A percentile compares a stretch with the other conserved stretches of the same genome.
These are phyloP conservation scores for Cryptococcus sp. DNA, from an alignment of 1,284 basidiomycete genomes.

Conservation along the genomic window DNA sequence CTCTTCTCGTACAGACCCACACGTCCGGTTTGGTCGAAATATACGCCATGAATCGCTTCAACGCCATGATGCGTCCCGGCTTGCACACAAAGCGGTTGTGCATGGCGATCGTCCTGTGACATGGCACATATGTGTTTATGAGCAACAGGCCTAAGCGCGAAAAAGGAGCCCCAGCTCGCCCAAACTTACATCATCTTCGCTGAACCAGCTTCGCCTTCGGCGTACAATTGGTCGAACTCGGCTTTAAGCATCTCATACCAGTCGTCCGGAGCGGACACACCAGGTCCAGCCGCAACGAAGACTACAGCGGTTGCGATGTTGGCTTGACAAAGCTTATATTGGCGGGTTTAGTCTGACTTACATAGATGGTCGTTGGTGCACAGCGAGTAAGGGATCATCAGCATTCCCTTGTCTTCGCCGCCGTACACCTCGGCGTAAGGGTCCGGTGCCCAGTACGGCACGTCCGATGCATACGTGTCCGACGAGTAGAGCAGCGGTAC, in stretches of 20 bases:
- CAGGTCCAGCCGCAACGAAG: conserved; percentile 28
- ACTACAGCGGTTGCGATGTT: conserved; percentile 25
- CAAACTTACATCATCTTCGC: conserved; percentile 41
- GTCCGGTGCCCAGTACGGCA: conserved; percentile 27
- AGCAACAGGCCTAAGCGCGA: no score
- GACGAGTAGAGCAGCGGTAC: conserved; percentile 33
- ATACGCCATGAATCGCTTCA: conserved; percentile 50
- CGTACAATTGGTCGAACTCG: conserved; percentile 50
- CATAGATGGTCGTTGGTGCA: conserved; percentile 35
- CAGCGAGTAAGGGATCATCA: conserved; percentile 50
- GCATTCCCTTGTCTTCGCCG: conserved; percentile 30
- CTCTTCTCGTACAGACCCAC: conserved; percentile 50
- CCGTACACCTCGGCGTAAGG: conserved; percentile 27
- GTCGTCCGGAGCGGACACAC: conserved; percentile 38
- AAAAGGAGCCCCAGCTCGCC: no score
- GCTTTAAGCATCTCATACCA: conserved; percentile 49
- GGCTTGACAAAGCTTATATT: no score
- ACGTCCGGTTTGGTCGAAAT: conserved; percentile 45
- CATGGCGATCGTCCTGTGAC: conserved; percentile 50
- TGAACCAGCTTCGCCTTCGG: conserved; percentile 39
- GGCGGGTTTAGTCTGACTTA: conserved; percentile 7
- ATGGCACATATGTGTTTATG: conserved; percentile 8
- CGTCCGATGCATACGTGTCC: conserved; percentile 30
- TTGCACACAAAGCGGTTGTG: conserved; percentile 53
- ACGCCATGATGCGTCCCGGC: conserved; percentile 46